A percentile compares a stretch with the other conserved stretches of the same genome.
These are phyloP conservation scores for Glaciozyma martinii DNA, from an alignment of 768 basidiomycete genomes.

Conservation along the genomic window DNA sequence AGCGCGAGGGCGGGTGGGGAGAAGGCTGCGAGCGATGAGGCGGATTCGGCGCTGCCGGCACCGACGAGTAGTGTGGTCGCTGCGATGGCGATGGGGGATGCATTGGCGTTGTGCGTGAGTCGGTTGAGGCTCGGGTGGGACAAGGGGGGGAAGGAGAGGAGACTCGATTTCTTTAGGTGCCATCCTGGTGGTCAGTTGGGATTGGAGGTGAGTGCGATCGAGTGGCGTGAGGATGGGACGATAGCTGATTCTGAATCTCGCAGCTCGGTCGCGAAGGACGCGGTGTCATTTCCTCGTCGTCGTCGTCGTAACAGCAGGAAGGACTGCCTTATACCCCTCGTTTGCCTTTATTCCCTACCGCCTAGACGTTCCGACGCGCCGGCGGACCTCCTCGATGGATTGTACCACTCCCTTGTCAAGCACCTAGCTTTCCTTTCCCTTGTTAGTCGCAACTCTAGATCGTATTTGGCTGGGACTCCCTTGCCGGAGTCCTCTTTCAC, in stretches of 20 bases:
- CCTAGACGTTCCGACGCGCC: too few relatives aligned
- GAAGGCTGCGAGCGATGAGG: constrained; percentile 29
- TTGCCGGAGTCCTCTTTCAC: too few relatives aligned
- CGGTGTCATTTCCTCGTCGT: not conserved
- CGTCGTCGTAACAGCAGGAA: not conserved
- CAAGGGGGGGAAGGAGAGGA: constrained; percentile 27
- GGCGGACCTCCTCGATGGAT: too few relatives aligned
- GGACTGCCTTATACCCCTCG: not conserved
- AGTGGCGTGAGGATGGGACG: not conserved
- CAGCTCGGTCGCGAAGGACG: constrained; percentile 22
- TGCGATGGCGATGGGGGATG: constrained; percentile 33
- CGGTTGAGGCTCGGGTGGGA: constrained; percentile 31
- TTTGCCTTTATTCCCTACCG: too few relatives aligned
- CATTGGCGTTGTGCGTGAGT: constrained; percentile 29
- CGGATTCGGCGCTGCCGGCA: constrained; percentile 33
- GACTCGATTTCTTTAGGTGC: constrained; percentile 24
- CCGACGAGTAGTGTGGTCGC: constrained; percentile 33
- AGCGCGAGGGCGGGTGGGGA: constrained; percentile 14
- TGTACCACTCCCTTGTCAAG: too few relatives aligned
- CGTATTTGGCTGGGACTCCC: too few relatives aligned
- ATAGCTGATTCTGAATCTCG: not conserved
- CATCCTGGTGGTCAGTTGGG: constrained; percentile 35
- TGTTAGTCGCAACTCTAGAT: too few relatives aligned
- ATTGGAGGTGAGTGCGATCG: constrained; percentile 8
- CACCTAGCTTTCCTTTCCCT: too few relatives aligned